Evolutionary conservation across 2,329 filamentous ascomycete species (phyloP).

Genomic region (Xylaria multiplex): DNA sequence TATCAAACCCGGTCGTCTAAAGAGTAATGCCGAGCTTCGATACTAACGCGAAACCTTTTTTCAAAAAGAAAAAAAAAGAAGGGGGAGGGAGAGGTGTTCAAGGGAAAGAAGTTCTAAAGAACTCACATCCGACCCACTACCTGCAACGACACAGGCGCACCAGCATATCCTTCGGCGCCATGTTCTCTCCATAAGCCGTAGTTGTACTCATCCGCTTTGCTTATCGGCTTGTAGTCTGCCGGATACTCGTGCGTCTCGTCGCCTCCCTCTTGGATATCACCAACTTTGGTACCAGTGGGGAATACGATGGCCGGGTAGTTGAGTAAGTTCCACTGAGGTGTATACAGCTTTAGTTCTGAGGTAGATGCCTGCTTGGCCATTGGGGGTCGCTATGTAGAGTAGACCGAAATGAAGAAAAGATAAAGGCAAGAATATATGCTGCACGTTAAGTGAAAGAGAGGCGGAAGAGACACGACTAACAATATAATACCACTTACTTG

Average conservation of each 20-base stretch:
- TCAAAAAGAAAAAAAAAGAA: not conserved
- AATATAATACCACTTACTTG: slow-evolving; percentile 47
- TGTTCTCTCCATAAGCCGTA: slow-evolving; percentile 50
- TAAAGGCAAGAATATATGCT: not conserved
- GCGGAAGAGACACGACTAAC: not conserved
- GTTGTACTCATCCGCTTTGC: slow-evolving; percentile 40
- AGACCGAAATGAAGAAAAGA: not conserved
- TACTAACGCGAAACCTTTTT: not conserved
- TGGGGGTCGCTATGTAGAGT: not conserved
- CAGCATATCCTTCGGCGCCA: slow-evolving; percentile 51
- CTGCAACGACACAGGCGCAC: slow-evolving; percentile 55
- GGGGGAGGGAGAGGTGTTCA: too few relatives aligned
- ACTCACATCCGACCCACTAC: slow-evolving; percentile 49
- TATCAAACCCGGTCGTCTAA: not conserved
- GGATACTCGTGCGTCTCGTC: slow-evolving; percentile 36
- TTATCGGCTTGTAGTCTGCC: slow-evolving; percentile 37
- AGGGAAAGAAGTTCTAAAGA: not conserved
- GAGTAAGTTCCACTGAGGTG: slow-evolving; percentile 68
- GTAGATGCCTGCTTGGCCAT: not conserved
- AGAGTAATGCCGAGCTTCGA: not conserved
- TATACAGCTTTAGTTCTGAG: not conserved
- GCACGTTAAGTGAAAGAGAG: not conserved
- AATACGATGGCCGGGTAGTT: slow-evolving; percentile 73
- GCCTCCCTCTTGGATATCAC: slow-evolving; percentile 19
- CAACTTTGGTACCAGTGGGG: slow-evolving; percentile 55